A percentile compares a stretch with the other conserved stretches of the same genome.
Conservation (phyloP, 2,329 filamentous ascomycete species). For the Curvularia eragrostidis region DNA sequence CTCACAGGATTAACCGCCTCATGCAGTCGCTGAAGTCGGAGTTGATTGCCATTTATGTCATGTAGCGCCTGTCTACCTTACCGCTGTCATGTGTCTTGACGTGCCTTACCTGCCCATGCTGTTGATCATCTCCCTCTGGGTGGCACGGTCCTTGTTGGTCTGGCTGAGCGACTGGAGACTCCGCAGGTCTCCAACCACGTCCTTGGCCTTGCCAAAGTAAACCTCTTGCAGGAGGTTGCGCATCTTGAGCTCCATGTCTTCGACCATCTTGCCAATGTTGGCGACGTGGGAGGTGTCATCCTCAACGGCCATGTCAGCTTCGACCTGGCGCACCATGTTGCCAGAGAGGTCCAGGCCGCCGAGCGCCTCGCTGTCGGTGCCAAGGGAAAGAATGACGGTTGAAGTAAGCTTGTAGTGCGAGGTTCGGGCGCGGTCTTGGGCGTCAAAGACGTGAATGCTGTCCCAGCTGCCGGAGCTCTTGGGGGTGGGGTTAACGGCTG, state of each 20-base stretch:
- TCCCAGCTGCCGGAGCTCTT: conserved; percentile 87
- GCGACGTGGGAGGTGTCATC: conserved; percentile 92
- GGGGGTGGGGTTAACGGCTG: conserved; percentile 71
- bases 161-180: conserved; percentile 86
- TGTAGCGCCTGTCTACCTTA: neutral
- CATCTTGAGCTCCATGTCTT: conserved; percentile 99
- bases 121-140: conserved; percentile 86
- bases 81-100: neutral
- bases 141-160: conserved; percentile 79
- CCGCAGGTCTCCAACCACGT: conserved; percentile 93
- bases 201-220: conserved; percentile 99
- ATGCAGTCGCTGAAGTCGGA: neutral
- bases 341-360: conserved; percentile 92
- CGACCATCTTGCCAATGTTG: conserved; percentile 88
- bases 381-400: conserved; percentile 91
- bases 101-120: conserved; percentile 52
- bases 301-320: conserved; percentile 88
- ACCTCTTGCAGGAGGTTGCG: conserved; percentile 97
- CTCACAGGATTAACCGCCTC: neutral
- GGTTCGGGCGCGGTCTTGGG: conserved; percentile 86
- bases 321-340: conserved; percentile 97
- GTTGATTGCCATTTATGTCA: conserved; percentile 16
- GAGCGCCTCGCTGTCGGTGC: conserved; percentile 69
- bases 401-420: conserved; percentile 98
- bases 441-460: conserved; percentile 98